These are phyloP conservation scores for Psidium guajava DNA, from an alignment of 345 rosid genomes.

Conservation along the genomic window DNA sequence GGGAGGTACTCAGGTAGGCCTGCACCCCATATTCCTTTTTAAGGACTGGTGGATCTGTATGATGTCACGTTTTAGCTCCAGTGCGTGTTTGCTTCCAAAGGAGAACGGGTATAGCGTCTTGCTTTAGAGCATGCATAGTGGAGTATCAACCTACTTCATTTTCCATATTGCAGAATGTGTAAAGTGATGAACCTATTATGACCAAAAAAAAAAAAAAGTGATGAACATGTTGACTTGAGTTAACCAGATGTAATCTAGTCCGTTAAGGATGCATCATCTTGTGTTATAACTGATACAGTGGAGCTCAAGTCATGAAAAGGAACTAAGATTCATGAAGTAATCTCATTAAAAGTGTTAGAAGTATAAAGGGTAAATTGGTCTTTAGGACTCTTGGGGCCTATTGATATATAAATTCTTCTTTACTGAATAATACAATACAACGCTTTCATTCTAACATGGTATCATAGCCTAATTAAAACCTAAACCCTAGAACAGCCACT, in stretches of 20 bases:
- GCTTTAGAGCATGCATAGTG: not conserved
- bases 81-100: not conserved
- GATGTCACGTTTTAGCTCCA: not conserved
- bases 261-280: not conserved
- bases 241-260: not conserved
- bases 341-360: not conserved
- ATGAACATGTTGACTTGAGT: not conserved
- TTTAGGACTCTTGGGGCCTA: too few species aligned
- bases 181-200: not conserved
- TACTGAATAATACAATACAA: too few species aligned
- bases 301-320: not conserved
- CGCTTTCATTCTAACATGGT: too few species aligned
- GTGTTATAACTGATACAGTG: not conserved
- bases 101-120: not conserved
- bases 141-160: not conserved
- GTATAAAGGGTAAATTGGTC: too few species aligned
- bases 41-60: not conserved
- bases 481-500: too few species aligned
- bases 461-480: too few species aligned
- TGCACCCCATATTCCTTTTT: not conserved
- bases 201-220: not conserved
- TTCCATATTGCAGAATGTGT: not conserved
- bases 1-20: constrained; percentile 91
- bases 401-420: too few species aligned
- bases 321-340: not conserved